These are phyloP conservation scores for Cinchona pubescens DNA, from an alignment of 257 asterid species.

Conservation along the genomic window DNA sequence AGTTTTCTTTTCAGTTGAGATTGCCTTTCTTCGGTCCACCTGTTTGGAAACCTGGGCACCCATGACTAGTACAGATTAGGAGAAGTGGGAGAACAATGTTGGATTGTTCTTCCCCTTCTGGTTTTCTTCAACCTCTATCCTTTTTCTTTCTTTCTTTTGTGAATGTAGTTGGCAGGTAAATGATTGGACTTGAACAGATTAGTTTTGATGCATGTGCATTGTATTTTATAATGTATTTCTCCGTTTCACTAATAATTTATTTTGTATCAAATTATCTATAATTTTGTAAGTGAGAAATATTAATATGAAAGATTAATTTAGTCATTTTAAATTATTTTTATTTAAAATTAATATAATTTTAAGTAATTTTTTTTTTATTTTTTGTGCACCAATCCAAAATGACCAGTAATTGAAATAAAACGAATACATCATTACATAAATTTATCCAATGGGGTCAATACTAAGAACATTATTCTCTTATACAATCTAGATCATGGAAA, in stretches of 20 bases:
- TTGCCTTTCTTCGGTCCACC: slow-evolving; percentile 48
- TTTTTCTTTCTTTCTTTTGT: neutral
- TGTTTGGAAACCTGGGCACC: slow-evolving; percentile 62
- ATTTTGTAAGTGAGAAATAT: too few species aligned
- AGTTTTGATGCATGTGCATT: neutral
- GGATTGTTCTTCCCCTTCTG: neutral
- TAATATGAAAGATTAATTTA: too few species aligned
- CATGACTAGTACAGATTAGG: slow-evolving; percentile 28
- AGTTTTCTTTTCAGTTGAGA: slow-evolving; percentile 50
- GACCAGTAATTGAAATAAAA: too few species aligned
- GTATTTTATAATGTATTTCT: neutral
- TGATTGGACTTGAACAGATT: slow-evolving; percentile 4
- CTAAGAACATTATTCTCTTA: neutral
- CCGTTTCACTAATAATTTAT: too few species aligned
- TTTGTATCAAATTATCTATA: too few species aligned
- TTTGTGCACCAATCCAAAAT: too few species aligned
- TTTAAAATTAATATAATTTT: too few species aligned
- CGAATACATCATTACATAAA: too few species aligned
- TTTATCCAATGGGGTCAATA: neutral
- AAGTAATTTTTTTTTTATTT: too few species aligned
- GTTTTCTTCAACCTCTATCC: neutral
- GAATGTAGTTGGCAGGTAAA: slow-evolving; percentile 3
- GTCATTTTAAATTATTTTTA: too few species aligned
- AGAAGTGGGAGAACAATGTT: neutral
- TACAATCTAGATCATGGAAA: neutral